A percentile compares a stretch with the other conserved stretches of the same genome.
Evolutionary conservation across 768 basidiomycete genomes (phyloP).

Genomic region (Termitomyces sp.): DNA sequence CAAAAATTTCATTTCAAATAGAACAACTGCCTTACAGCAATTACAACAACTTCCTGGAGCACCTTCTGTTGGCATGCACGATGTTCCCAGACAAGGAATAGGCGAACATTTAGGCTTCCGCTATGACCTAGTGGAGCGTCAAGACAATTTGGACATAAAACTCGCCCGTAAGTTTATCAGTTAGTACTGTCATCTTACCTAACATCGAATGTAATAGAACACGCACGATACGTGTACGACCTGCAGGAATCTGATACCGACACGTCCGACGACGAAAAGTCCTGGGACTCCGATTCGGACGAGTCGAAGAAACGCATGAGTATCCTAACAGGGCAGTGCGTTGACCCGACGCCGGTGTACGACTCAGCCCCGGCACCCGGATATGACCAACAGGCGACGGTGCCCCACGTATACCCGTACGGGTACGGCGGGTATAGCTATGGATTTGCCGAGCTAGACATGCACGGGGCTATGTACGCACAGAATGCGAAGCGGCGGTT

Average conservation of each 20-base stretch:
- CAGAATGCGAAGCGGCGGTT: constrained; percentile 43
- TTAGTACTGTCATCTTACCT: background rate
- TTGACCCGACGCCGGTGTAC: constrained; percentile 40
- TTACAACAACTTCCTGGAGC: constrained; percentile 48
- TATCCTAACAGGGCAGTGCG: constrained; percentile 54
- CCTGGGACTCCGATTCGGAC: constrained; percentile 37
- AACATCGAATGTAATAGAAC: constrained; percentile 35
- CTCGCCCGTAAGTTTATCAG: constrained; percentile 56
- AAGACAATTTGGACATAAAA: constrained; percentile 61
- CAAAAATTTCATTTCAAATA: constrained; percentile 7
- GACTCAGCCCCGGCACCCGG: constrained; percentile 17
- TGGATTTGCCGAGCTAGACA: constrained; percentile 34
- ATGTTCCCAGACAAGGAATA: constrained; percentile 69
- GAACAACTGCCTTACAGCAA: constrained; percentile 34
- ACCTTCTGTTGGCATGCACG: constrained; percentile 84
- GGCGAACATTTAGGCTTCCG: constrained; percentile 56
- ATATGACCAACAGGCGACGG: background rate
- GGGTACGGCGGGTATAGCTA: constrained; percentile 35
- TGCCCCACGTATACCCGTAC: constrained; percentile 13
- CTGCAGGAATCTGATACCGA: constrained; percentile 47
- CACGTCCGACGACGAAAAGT: constrained; percentile 40
- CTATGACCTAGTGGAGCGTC: constrained; percentile 38
- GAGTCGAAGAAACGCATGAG: constrained; percentile 64
- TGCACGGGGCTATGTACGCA: constrained; percentile 20
- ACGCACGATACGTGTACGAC: constrained; percentile 58